Conservation (phyloP, 2,329 filamentous ascomycete species). For the Exophiala sp. region DNA sequence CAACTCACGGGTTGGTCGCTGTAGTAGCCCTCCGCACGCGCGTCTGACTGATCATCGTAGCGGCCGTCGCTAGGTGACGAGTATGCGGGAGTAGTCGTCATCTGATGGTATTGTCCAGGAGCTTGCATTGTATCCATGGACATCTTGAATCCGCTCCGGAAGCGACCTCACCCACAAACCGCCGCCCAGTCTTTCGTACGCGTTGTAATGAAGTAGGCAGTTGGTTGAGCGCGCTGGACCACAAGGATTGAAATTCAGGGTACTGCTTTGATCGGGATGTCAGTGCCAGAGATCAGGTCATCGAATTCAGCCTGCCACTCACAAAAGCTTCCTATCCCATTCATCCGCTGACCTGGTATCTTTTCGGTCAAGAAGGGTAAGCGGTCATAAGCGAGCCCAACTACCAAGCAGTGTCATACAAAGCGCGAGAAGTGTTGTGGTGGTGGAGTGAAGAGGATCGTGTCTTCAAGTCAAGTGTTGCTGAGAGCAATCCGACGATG, state of each 20-base stretch:
- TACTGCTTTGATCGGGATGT: slow-evolving; percentile 1
- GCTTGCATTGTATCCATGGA: slow-evolving; percentile 21
- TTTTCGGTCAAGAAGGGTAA: neutral
- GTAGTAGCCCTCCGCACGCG: slow-evolving; percentile 18
- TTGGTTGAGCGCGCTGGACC: too few relatives aligned
- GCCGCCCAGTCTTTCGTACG: neutral
- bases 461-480: neutral
- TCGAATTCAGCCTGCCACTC: neutral
- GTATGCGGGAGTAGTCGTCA: slow-evolving; percentile 13
- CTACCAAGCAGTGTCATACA: neutral
- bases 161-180: slow-evolving; percentile 12
- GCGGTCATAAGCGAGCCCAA: neutral
- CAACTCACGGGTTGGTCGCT: slow-evolving; percentile 14
- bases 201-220: neutral
- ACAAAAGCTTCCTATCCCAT: slow-evolving; percentile 3
- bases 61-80: slow-evolving; percentile 9
- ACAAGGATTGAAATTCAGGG: slow-evolving; percentile 1
- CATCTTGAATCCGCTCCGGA: slow-evolving; percentile 13
- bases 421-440: neutral
- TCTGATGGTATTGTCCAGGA: slow-evolving; percentile 19
- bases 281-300: neutral
- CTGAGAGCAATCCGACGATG: slow-evolving; percentile 1
- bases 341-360: slow-evolving; percentile 3
- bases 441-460: neutral
- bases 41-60: slow-evolving; percentile 13